Base-by-base conservation (phyloP, 768 basidiomycete genomes). In the Lepiota brunneoincarnata region DNA sequence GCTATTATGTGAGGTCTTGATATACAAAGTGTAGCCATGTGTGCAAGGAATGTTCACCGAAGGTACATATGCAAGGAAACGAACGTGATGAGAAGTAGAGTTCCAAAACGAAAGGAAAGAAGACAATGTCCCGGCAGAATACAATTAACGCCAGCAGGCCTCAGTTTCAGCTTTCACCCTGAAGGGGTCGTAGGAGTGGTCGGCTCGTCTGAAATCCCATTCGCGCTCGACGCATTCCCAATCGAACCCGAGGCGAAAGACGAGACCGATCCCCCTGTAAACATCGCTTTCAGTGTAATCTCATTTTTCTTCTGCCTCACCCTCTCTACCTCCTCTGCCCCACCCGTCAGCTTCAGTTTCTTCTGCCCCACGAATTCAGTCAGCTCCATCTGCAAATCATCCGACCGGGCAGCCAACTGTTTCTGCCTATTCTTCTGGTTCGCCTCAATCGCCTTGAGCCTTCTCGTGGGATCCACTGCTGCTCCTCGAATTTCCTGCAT, bases 261-360 rank as follows among this genome's bases (percentile, higher is more conserved):
- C 40, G 38, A 55, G 35, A 54, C 36, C 9, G 53, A 54, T 14
- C 53, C 53, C n/a, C 53, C 53, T 1, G 53, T 66, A 58, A 94
- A 94, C 91, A 98, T 96, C 26, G 90, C 89, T 74, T 88, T 93
- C 59, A 98, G 72, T 18, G 91, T 86, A 72, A 83, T 69, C 49
- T 94, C 93, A 64, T 90, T 92, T 69, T 84, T 77, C 66, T 83
- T 83, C 76, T 93, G 89, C 61, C 95, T 76, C 61, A 95, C 79
- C 53, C 96, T 78, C 72, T 99, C 96, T 20, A 75, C 80, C 72
- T 96, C 93, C 68, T 95, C 92, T 20, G 92, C 89, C 12, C 93
- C 95, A 23, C 95, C 96, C 15, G 95, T 99, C 90, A 93, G 88
- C 77, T 84, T 91, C 67, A 99, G 72, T 73, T 89, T 94, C 77